Conservation (phyloP, 2,329 filamentous ascomycete species). For the Coniochaeta prunicola region DNA sequence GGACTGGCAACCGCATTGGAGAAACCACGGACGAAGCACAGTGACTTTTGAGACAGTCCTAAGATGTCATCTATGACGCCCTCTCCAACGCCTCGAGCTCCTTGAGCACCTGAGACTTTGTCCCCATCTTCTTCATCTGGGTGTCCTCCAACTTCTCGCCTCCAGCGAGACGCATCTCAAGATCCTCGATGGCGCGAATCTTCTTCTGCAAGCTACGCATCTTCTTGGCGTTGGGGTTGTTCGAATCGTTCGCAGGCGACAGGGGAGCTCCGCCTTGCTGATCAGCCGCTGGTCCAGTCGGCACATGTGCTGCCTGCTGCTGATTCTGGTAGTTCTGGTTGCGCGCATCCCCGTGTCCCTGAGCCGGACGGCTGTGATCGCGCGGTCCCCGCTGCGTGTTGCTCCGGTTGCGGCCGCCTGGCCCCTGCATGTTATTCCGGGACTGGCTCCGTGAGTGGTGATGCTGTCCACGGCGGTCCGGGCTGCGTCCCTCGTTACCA, state of each 20-base stretch:
- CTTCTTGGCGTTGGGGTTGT: constrained; percentile 85
- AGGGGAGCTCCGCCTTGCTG: constrained; percentile 25
- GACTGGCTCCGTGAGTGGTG: constrained; percentile 45
- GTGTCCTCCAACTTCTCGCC: constrained; percentile 98
- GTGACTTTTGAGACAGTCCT: background rate
- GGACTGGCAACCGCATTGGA: background rate
- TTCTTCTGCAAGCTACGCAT: constrained; percentile 91
- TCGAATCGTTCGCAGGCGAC: constrained; percentile 31
- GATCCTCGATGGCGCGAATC: constrained; percentile 91
- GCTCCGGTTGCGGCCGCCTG: constrained; percentile 39
- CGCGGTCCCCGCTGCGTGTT: constrained; percentile 36
- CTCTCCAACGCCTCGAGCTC: constrained; percentile 62
- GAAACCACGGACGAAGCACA: background rate
- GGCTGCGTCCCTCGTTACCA: constrained; percentile 52
- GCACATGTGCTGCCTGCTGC: constrained; percentile 16
- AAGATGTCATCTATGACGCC: constrained; percentile 12
- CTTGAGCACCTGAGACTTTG: constrained; percentile 74
- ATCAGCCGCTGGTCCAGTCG: constrained; percentile 30
- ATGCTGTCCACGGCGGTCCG: constrained; percentile 54
- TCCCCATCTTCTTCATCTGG: constrained; percentile 96
- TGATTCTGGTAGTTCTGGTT: constrained; percentile 12
- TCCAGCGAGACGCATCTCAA: constrained; percentile 91
- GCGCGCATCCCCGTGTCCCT: constrained; percentile 21
- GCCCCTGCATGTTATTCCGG: constrained; percentile 34
- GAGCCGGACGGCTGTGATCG: constrained; percentile 18